A percentile compares a stretch with the other conserved stretches of the same genome.
Evolutionary conservation across 768 basidiomycete genomes (phyloP).

Genomic region (Hericium erinaceus): DNA sequence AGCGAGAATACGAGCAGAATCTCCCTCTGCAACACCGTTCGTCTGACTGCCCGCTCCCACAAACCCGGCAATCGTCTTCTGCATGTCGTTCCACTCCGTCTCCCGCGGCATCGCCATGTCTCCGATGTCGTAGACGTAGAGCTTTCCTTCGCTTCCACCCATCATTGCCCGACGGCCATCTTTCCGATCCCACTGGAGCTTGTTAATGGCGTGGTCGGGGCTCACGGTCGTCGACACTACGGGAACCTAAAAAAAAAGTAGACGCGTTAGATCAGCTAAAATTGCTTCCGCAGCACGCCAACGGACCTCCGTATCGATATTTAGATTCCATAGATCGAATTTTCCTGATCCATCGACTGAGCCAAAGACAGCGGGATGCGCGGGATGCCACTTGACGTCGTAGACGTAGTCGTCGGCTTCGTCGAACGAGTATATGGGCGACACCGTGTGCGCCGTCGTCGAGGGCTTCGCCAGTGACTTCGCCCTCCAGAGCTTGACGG

Average conservation of each 20-base stretch:
- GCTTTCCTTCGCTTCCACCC: slow-evolving; percentile 84
- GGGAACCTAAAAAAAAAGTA: slow-evolving; percentile 55
- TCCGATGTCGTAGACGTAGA: slow-evolving; percentile 94
- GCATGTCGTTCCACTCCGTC: slow-evolving; percentile 89
- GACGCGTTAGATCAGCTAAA: neutral
- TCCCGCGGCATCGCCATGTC: slow-evolving; percentile 85
- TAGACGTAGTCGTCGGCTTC: slow-evolving; percentile 99
- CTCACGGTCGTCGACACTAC: slow-evolving; percentile 80
- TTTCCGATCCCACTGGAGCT: slow-evolving; percentile 89
- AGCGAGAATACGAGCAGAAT: slow-evolving; percentile 22
- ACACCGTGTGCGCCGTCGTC: slow-evolving; percentile 41
- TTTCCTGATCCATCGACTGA: slow-evolving; percentile 91
- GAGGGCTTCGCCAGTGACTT: slow-evolving; percentile 70
- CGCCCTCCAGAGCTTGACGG: slow-evolving; percentile 92
- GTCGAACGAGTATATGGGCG: slow-evolving; percentile 88
- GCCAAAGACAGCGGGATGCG: slow-evolving; percentile 90
- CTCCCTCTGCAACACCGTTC: slow-evolving; percentile 24
- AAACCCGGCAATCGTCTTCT: slow-evolving; percentile 74
- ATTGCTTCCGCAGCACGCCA: neutral
- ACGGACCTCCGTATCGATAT: slow-evolving; percentile 90
- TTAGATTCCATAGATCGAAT: slow-evolving; percentile 97
- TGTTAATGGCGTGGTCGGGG: slow-evolving; percentile 82
- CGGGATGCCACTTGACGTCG: slow-evolving; percentile 96
- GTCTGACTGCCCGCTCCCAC: slow-evolving; percentile 34
- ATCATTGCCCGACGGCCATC: slow-evolving; percentile 86